Evolutionary conservation across 1,284 basidiomycete species (phyloP).

Genomic region (Leccinum subfulvum): DNA sequence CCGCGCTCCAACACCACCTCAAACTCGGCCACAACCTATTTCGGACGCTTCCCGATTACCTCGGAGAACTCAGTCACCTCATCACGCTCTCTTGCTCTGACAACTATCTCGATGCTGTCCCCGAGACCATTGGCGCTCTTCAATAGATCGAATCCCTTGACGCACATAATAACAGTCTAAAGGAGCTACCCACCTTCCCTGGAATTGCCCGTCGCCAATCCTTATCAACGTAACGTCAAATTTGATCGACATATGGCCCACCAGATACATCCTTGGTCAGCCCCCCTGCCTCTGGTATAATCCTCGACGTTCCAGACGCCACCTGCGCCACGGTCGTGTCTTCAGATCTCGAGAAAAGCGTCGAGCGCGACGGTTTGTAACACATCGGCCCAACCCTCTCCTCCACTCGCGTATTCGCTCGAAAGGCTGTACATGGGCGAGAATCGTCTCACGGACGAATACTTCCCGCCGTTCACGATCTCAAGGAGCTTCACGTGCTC

Average conservation of each 20-base stretch:
- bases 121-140: slow-evolving; percentile 75
- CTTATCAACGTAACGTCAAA: slow-evolving; percentile 91
- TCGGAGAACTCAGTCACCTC: slow-evolving; percentile 75
- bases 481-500: slow-evolving; percentile 79
- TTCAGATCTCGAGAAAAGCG: slow-evolving; percentile 27
- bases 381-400: too few species aligned
- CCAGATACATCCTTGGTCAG: slow-evolving; percentile 25
- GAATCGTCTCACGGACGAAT: slow-evolving; percentile 70
- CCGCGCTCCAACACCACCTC: slow-evolving; percentile 67
- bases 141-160: slow-evolving; percentile 77
- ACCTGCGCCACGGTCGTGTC: slow-evolving; percentile 15
- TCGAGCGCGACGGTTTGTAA: slow-evolving; percentile 24
- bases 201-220: slow-evolving; percentile 78
- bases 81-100: slow-evolving; percentile 83
- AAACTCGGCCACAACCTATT: slow-evolving; percentile 88
- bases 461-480: slow-evolving; percentile 69
- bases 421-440: neutral
- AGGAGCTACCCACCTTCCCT: slow-evolving; percentile 70
- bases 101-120: slow-evolving; percentile 82
- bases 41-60: slow-evolving; percentile 77
- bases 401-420: too few species aligned
- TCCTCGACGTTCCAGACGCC: slow-evolving; percentile 22
- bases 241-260: slow-evolving; percentile 74
- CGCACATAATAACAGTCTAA: slow-evolving; percentile 90
- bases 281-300: slow-evolving; percentile 13